Conservation (phyloP, 2,329 filamentous ascomycete genomes). For the Diplodia sapinea region DNA sequence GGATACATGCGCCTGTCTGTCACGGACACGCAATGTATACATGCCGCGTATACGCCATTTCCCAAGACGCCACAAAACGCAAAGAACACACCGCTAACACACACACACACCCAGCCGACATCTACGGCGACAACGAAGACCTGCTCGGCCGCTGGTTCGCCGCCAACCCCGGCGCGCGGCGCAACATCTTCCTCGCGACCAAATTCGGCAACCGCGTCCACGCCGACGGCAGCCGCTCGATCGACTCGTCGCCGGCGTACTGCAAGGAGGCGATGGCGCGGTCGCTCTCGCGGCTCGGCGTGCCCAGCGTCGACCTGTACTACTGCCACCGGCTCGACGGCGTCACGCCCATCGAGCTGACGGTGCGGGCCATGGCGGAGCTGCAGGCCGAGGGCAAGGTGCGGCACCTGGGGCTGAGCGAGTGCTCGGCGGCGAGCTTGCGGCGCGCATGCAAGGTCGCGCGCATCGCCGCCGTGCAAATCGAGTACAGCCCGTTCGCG, state of each 20-base stretch:
- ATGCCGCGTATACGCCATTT: too few relatives aligned
- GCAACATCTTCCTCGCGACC: constrained; percentile 49
- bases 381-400: constrained; percentile 55
- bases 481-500: constrained; percentile 59
- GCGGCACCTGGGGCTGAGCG: constrained; percentile 55
- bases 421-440: constrained; percentile 52
- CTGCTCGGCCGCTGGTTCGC: constrained; percentile 46
- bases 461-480: constrained; percentile 56
- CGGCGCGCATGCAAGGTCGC: constrained; percentile 57
- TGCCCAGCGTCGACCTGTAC: constrained; percentile 52
- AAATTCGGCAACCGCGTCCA: constrained; percentile 56
- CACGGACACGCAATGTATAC: too few relatives aligned
- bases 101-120: constrained; percentile 33
- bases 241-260: constrained; percentile 52
- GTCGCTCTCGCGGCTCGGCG: constrained; percentile 49
- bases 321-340: constrained; percentile 52
- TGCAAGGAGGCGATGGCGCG: constrained; percentile 47
- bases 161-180: constrained; percentile 33
- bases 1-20: too few relatives aligned
- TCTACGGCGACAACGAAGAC: constrained; percentile 46
- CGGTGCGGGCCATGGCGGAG: constrained; percentile 56
- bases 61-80: not conserved
- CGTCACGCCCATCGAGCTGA: constrained; percentile 56
- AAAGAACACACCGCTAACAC: constrained; percentile 48
- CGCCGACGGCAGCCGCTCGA: constrained; percentile 44